phyloP scores from a whole-genome alignment of 208 protist genomes.

The Leishmania guyanensis region DNA sequence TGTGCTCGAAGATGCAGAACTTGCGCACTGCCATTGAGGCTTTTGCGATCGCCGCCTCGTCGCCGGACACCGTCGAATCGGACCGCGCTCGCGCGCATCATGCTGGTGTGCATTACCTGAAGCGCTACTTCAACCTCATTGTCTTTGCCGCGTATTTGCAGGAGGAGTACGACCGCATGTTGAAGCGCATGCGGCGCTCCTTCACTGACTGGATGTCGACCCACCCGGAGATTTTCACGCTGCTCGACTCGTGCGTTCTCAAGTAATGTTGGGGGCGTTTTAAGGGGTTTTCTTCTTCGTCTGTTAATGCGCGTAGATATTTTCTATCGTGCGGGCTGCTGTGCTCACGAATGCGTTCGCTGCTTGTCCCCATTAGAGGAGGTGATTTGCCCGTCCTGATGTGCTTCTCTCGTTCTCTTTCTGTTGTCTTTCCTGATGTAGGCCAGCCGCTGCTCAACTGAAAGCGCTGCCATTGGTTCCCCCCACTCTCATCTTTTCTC shows the following conservation, averaged over 20 bases:
- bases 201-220: constrained; percentile 64
- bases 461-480: constrained; percentile 9
- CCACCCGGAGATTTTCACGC: constrained; percentile 69
- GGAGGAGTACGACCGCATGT: constrained; percentile 75
- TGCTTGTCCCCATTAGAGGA: neutral
- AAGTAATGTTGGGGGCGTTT: constrained; percentile 32
- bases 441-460: neutral
- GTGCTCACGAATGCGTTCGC: neutral
- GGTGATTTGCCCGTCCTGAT: neutral
- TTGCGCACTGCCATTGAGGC: constrained; percentile 82
- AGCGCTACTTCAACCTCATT: constrained; percentile 90
- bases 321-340: neutral
- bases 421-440: neutral
- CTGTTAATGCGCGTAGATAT: neutral
- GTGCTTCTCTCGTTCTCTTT: neutral
- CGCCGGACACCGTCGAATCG: constrained; percentile 74
- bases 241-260: constrained; percentile 61
- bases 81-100: constrained; percentile 82
- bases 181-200: constrained; percentile 56
- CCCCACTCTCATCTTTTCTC: constrained; percentile 7
- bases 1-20: constrained; percentile 89
- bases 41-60: constrained; percentile 68
- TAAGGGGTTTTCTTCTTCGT: neutral
- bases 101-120: constrained; percentile 83
- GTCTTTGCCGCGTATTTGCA: constrained; percentile 85